Conservation (phyloP, 805 yeast genomes). For the Saccharomycopsis vini region DNA sequence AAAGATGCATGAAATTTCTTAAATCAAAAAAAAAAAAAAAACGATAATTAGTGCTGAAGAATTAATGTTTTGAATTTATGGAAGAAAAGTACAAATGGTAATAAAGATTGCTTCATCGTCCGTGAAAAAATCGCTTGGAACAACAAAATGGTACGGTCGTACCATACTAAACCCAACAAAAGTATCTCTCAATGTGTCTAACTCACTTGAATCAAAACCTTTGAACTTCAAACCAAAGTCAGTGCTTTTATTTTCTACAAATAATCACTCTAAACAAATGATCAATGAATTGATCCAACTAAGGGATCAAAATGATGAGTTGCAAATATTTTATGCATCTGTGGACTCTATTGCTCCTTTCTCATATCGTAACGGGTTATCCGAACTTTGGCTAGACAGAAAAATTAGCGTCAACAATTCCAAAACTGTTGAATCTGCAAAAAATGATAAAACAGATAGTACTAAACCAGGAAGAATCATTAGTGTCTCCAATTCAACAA, state of each 20-base stretch:
- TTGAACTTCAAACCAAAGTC: constrained; percentile 7
- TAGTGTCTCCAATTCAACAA: neutral
- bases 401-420: neutral
- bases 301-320: constrained; percentile 1
- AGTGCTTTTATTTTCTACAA: constrained; percentile 10
- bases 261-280: constrained; percentile 4
- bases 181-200: neutral
- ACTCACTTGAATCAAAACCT: neutral
- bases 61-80: neutral
- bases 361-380: constrained; percentile 8
- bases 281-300: neutral
- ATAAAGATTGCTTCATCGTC: neutral
- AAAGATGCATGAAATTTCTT: too few relatives aligned
- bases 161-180: constrained; percentile 11
- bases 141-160: constrained; percentile 4
- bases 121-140: constrained; percentile 1
- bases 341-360: constrained; percentile 18
- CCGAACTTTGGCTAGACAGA: constrained; percentile 14
- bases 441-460: neutral
- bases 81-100: neutral
- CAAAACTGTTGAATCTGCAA: constrained; percentile 1
- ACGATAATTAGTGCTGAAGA: too few relatives aligned
- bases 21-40: too few relatives aligned
- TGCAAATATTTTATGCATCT: constrained; percentile 13
- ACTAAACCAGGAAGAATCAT: constrained; percentile 8